Base-by-base conservation (phyloP, 2,329 filamentous ascomycete species). In the Arthrobotrys musiformis region DNA sequence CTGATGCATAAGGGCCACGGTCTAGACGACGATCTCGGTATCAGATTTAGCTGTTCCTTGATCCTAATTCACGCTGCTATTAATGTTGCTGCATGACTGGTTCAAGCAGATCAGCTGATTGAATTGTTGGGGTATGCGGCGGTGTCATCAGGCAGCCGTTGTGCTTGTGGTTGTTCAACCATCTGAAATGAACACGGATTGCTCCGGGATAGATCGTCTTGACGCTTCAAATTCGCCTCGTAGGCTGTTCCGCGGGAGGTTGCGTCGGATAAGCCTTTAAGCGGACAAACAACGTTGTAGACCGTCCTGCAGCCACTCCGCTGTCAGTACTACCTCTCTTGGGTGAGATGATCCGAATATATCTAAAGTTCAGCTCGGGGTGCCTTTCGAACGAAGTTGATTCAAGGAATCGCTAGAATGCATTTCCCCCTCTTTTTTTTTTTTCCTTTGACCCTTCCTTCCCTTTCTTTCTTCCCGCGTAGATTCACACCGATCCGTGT, bases 261-360 rank as follows among this genome's bases (percentile, higher is more conserved):
- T 70, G 73, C 73, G 66, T 70, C 73, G 66, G 73, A 70, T 70
- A 77, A 67, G 73, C 66, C 66, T 64, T 67, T 64, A 70, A 77
- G 73, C 73, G 73, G 73, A 70, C 66, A 69, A 69, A 46, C 63
- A 70, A 67, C 66, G 66, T 70, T 67, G 66, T 70, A 60, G 73
- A 70, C 66, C 58, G 60, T 70, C 58, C 66, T 77, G 73, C 73
- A 77, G 73, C 73, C 73, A 70, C 73, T 66, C 73, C 73, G 73
- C 73, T 77, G 73, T 77, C 73, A 77, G 73, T 77, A 42, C 66
- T 30, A 77, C 73, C 56, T 56, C 8, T 61, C 60, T 69, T 64
- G 63, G 40, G 72, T 70, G 72, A 69, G 72, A 70, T 44, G 48
- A 76, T 76, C 64, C 62, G 67, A 62, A 68, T 62, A 68, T 67